phyloP scores from a whole-genome alignment of 1,284 basidiomycete genomes.

The Puccinia polysora region DNA sequence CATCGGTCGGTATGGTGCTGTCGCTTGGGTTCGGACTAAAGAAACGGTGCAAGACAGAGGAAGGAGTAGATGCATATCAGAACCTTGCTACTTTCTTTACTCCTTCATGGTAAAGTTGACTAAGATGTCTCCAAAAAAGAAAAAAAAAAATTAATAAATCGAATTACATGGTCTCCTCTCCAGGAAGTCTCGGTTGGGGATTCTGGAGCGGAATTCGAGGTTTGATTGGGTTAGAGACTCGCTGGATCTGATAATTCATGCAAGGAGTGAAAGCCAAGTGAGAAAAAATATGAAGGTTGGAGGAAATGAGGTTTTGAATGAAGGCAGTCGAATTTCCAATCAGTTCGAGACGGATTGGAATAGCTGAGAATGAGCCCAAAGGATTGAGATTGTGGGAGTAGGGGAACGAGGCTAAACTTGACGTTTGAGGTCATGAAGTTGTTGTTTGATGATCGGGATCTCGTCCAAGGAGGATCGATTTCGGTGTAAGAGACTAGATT shows the following conservation, averaged over 20 bases:
- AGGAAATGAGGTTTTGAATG: too few species aligned
- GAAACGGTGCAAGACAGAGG: too few species aligned
- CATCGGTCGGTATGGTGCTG: too few species aligned
- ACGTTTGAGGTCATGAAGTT: not conserved
- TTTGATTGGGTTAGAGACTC: not conserved
- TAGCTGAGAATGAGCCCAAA: not conserved
- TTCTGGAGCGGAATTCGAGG: constrained; percentile 1
- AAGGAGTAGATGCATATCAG: too few species aligned
- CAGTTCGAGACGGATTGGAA: not conserved
- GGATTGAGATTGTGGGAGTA: not conserved
- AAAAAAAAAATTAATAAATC: not conserved
- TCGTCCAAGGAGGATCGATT: not conserved
- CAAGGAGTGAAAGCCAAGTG: too few species aligned
- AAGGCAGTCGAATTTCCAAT: too few species aligned
- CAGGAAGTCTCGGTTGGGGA: not conserved
- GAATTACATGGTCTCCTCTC: not conserved
- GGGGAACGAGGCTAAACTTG: not conserved
- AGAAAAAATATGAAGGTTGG: too few species aligned
- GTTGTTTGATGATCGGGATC: constrained; percentile 11
- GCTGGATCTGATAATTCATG: not conserved
- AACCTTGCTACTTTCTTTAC: too few species aligned
- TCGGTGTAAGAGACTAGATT: constrained; percentile 3
- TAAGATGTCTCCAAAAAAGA: too few species aligned
- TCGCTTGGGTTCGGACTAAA: too few species aligned
- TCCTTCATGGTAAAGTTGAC: too few species aligned